phyloP scores from a whole-genome alignment of 2,329 filamentous ascomycete species.

The Curvularia spicifera region DNA sequence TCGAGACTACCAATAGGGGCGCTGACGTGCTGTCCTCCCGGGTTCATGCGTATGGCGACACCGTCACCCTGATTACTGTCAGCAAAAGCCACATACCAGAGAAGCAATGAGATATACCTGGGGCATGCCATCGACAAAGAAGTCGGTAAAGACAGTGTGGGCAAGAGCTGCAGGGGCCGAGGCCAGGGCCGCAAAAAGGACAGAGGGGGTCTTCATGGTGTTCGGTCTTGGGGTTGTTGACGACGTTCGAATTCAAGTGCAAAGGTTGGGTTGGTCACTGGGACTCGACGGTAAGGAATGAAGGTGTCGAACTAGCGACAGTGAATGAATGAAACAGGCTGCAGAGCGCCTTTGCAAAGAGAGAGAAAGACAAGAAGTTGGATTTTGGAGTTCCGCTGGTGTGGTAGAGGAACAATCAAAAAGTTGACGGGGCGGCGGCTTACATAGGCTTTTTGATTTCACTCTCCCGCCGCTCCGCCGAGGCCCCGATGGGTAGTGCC shows the following conservation, averaged over 20 bases:
- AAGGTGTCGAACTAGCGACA: slow-evolving; percentile 48
- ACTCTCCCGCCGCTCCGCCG: slow-evolving; percentile 15
- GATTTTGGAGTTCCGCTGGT: slow-evolving; percentile 35
- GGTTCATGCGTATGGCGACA: slow-evolving; percentile 73
- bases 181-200: slow-evolving; percentile 43
- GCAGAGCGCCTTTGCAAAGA: slow-evolving; percentile 30
- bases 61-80: slow-evolving; percentile 66
- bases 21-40: slow-evolving; percentile 59
- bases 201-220: slow-evolving; percentile 46
- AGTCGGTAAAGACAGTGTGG: slow-evolving; percentile 47
- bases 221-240: slow-evolving; percentile 7
- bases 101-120: slow-evolving; percentile 29
- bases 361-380: slow-evolving; percentile 41
- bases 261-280: slow-evolving; percentile 37
- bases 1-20: slow-evolving; percentile 64
- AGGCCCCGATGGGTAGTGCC: slow-evolving; percentile 9
- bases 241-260: slow-evolving; percentile 19
- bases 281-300: slow-evolving; percentile 44
- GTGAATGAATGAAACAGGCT: slow-evolving; percentile 41
- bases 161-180: slow-evolving; percentile 42
- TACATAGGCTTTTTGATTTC: slow-evolving; percentile 18
- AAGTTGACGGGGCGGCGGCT: slow-evolving; percentile 3
- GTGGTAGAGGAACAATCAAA: slow-evolving; percentile 24
- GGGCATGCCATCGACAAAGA: slow-evolving; percentile 43
- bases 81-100: slow-evolving; percentile 9